Conservation (phyloP, 2,329 filamentous ascomycete species). For the Aspergillus glaucus region DNA sequence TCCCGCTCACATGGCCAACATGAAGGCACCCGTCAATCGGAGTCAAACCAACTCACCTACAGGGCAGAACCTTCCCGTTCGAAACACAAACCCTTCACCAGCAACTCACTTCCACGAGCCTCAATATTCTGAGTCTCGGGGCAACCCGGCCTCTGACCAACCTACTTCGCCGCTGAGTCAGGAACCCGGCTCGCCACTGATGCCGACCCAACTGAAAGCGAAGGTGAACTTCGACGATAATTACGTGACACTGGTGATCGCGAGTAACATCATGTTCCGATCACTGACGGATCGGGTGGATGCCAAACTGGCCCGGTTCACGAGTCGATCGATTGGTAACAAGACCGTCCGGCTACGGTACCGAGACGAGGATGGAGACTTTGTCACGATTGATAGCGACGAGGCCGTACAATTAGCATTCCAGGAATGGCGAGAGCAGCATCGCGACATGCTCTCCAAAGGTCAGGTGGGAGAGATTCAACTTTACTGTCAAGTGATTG, state of each 20-base stretch:
- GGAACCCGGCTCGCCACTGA: constrained; percentile 35
- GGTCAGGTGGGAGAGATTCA: constrained; percentile 84
- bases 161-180: constrained; percentile 29
- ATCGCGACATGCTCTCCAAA: constrained; percentile 53
- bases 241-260: constrained; percentile 91
- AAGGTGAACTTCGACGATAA: constrained; percentile 90
- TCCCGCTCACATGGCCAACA: constrained; percentile 60
- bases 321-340: constrained; percentile 72
- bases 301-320: constrained; percentile 83
- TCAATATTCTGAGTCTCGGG: constrained; percentile 30
- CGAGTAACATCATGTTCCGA: constrained; percentile 90
- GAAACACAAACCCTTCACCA: constrained; percentile 47
- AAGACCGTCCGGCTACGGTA: constrained; percentile 84
- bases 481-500: constrained; percentile 64
- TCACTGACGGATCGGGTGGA: constrained; percentile 93
- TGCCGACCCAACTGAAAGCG: constrained; percentile 79
- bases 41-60: constrained; percentile 78
- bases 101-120: constrained; percentile 33
- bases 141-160: constrained; percentile 22
- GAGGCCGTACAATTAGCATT: constrained; percentile 96
- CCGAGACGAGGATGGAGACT: constrained; percentile 85
- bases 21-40: constrained; percentile 58
- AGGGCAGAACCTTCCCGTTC: constrained; percentile 56
- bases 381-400: constrained; percentile 87
- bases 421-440: constrained; percentile 82